Percentiles rank a stretch among this genome's conserved stretches.
Conservation (phyloP, 768 basidiomycete species). For the Terana coerulea region DNA sequence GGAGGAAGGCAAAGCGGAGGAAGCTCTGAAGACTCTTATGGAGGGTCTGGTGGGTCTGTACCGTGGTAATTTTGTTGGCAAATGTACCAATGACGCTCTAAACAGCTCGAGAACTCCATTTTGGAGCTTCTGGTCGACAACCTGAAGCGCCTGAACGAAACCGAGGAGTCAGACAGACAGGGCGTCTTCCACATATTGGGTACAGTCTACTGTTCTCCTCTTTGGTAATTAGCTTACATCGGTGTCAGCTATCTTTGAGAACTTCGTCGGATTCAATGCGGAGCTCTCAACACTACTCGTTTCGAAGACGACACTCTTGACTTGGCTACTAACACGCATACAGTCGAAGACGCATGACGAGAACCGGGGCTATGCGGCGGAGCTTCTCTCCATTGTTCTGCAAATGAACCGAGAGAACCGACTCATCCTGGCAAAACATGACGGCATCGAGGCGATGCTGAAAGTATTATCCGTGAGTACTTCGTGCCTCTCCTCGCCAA, state of each 20-base stretch:
- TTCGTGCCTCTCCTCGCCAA: background rate
- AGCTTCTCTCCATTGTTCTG: constrained; percentile 86
- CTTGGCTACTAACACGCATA: constrained; percentile 79
- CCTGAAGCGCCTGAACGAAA: constrained; percentile 81
- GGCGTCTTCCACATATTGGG: constrained; percentile 94
- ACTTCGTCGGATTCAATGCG: constrained; percentile 83
- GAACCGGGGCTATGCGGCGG: constrained; percentile 91
- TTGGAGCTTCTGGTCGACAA: constrained; percentile 90
- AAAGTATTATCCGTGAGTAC: constrained; percentile 75
- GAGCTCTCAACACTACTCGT: constrained; percentile 67
- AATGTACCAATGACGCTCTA: constrained; percentile 9
- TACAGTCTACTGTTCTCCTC: constrained; percentile 24
- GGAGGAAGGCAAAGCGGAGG: constrained; percentile 54
- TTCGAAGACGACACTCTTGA: constrained; percentile 67
- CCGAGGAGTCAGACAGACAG: constrained; percentile 85
- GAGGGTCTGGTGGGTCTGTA: constrained; percentile 62
- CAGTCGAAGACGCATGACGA: constrained; percentile 74
- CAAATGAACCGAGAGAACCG: constrained; percentile 72
- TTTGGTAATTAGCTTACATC: background rate
- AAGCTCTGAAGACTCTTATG: constrained; percentile 70
- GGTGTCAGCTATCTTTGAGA: constrained; percentile 81
- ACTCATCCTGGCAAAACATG: constrained; percentile 59
- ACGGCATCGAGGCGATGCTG: constrained; percentile 76
- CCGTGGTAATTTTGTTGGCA: background rate
- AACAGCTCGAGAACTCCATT: constrained; percentile 75